These are phyloP conservation scores for Colletotrichum sp. DNA, from an alignment of 2,329 filamentous ascomycete genomes.

Conservation along the genomic window DNA sequence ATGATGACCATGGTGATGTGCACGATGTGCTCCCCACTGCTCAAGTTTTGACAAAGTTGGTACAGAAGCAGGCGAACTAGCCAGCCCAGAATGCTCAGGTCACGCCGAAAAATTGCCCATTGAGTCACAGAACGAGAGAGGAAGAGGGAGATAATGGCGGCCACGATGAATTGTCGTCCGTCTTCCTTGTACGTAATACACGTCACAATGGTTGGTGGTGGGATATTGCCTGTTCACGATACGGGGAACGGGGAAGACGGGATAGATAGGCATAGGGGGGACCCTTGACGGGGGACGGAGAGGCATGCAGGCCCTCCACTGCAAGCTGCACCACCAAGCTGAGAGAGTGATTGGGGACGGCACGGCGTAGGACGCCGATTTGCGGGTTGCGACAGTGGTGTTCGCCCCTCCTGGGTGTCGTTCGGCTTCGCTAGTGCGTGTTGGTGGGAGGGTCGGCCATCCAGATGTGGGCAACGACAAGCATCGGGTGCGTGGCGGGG, in stretches of 20 bases:
- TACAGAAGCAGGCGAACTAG: background rate
- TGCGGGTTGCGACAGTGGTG: background rate
- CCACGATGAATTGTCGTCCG: background rate
- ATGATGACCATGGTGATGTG: background rate
- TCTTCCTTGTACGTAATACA: slow-evolving; percentile 18
- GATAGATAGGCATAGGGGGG: background rate
- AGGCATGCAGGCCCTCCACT: background rate
- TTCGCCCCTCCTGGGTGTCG: background rate
- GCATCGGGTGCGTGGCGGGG: background rate
- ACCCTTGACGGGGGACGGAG: background rate
- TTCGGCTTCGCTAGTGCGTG: background rate
- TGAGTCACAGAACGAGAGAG: background rate
- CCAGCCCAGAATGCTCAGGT: background rate
- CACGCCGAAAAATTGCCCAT: background rate
- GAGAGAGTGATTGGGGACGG: background rate
- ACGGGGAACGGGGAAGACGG: background rate
- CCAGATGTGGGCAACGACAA: background rate
- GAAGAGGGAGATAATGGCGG: background rate
- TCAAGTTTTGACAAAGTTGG: background rate
- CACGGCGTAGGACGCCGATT: background rate
- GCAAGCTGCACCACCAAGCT: background rate
- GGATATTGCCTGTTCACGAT: slow-evolving; percentile 13
- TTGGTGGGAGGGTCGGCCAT: background rate
- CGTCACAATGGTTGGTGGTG: background rate
- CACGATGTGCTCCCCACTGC: background rate